These are phyloP conservation scores for Kluyveromyces aestuarii DNA, from an alignment of 805 yeast genomes.

Conservation along the genomic window DNA sequence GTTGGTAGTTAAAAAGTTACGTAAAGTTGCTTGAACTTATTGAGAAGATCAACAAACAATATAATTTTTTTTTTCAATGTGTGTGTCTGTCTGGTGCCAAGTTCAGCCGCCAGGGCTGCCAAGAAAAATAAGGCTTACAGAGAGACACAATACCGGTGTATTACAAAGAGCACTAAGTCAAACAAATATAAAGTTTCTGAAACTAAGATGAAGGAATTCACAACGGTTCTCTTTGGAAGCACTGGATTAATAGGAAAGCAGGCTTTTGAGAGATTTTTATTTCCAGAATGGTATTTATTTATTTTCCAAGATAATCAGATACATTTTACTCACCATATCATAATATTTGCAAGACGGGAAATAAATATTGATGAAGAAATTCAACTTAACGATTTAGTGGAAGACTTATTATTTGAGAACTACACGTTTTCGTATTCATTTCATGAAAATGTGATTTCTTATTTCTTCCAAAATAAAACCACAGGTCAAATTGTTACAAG, in stretches of 20 bases:
- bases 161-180: too few species aligned
- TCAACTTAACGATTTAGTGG: not conserved
- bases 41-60: too few species aligned
- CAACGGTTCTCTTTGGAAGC: constrained; percentile 13
- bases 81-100: too few species aligned
- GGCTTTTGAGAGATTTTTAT: constrained; percentile 8
- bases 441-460: not conserved
- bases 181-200: too few species aligned
- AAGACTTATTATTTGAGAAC: not conserved
- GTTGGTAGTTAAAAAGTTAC: too few species aligned
- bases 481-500: not conserved
- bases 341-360: not conserved
- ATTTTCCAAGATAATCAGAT: not conserved
- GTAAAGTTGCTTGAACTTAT: too few species aligned
- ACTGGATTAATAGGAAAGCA: constrained; percentile 17
- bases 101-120: too few species aligned
- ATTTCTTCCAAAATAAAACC: not conserved
- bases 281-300: constrained; percentile 4
- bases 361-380: constrained; percentile 3
- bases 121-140: too few species aligned
- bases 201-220: not conserved
- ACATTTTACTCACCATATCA: not conserved
- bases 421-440: not conserved
- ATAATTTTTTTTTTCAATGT: too few species aligned
- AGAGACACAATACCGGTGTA: too few species aligned